Base-by-base conservation (phyloP, 352 stramenopile species). In the Globisporangium recalcitrans region DNA sequence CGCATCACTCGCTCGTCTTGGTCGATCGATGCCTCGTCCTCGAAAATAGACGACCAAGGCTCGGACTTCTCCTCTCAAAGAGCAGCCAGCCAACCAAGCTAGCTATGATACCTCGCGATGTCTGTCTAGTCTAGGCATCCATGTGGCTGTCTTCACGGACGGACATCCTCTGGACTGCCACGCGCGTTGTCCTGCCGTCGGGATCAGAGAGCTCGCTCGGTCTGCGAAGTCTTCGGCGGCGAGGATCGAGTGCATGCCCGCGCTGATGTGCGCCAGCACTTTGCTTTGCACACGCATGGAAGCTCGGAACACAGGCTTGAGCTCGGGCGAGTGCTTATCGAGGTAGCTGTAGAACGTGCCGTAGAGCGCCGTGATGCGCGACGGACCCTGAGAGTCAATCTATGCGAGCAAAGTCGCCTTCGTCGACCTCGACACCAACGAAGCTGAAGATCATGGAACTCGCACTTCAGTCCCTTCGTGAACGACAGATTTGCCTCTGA, bases 201-300 rank as follows among this genome's bases (percentile, higher is more conserved):
- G 26, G 58, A n/a, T 75, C 29, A 81, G 63, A 56, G 29, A 84
- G 67, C 21, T 78, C 64, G 24, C 69, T 80, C 88, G 72, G 27
- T 91, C 73, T 3, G 81, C 75, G 13, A 97, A 68, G 14, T 80
- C 84, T n/a, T 81, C 63, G 3, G 66, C 61, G 1, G 63, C 52
- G 1, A 82, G 64, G 22, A 86, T 71, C 10, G 66, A 62, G 32
- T 71, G 69, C 68, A 86, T 82, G 13, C 75, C 77, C 1, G 73
- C 71, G 61, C 77, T 86, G 69, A 98, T 97, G 70, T 97, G 96
- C 0, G 93, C 65, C 0, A 98, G 68, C 27, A 98, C 75, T 29
- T 86, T 96, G 79, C 88, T 91, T 31, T 74, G 72, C 27, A 96
- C 77, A 24, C 72, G 66, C 58, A 83, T 65, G 11, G 77, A 83